Evolutionary conservation across 139 green algal genomes (phyloP), one percentile per base, ranked within the genome.

Genomic region (Closterium sp.): DNA sequence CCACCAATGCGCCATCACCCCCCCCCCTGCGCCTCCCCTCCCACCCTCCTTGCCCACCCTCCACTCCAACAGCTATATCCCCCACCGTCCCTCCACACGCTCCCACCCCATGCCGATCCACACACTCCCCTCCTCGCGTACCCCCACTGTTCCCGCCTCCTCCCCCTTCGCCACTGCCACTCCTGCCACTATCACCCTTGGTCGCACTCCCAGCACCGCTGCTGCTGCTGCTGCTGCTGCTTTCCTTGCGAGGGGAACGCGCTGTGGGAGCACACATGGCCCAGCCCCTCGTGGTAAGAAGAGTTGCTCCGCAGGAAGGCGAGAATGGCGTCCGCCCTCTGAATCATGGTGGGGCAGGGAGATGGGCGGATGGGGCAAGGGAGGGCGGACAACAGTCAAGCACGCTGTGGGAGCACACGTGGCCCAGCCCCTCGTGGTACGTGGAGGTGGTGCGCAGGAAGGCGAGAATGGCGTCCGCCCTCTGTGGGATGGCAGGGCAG

Each of bases 81-180:
- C 32, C 94, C 98, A 98, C 92, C 97, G 97, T 88, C 98, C 97
- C 2, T 92, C 93, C 79, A 90, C 86, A 91, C 95, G 97, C 93
- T 98, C 96, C 90, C 99, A 99, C 30, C 92, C 94, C 0, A 96
- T 96, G 62, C 62, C 27, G 98, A 91, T 28, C 90, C 94, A 90
- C 45, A 91, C 31, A 28, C 89, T 21, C 22, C 31, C 31, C 32
- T 19, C 6, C 89, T 88, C 30, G 62, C 62, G 27, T 27, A 24
- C 13, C 38, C 38, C 38, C 38, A 0, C 5, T 17, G 38, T 9
- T 50, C 7, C 38, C 5, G 13, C 38, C 38, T n/a, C n/a, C n/a
- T 50, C 38, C 38, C 6, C 38, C 7, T 50, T 79, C 17, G 62
- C 62, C 19, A 79, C 17, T 79, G 62, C 19, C 62, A 27, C 38